These are phyloP conservation scores for Acanthochlamys bracteata DNA, from an alignment of 106 monocot genomes.

Conservation along the genomic window DNA sequence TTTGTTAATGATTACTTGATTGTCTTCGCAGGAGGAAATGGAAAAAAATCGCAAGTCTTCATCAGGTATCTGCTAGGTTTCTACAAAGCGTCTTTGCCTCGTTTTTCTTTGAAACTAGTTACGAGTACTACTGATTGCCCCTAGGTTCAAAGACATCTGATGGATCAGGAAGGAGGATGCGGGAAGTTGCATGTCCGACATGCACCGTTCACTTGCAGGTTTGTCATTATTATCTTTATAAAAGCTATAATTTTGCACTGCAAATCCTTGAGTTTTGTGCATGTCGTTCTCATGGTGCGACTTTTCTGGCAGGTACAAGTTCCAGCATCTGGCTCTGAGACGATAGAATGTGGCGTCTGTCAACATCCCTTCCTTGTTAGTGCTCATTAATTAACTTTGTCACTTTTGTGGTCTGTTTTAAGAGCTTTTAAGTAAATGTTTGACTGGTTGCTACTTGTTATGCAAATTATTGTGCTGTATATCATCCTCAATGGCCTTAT, in stretches of 20 bases:
- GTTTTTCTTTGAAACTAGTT: background rate
- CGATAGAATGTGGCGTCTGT: conserved; percentile 91
- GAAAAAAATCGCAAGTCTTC: conserved; percentile 67
- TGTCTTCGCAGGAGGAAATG: conserved; percentile 74
- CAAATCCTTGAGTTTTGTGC: too few relatives aligned
- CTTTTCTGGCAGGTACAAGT: conserved; percentile 56
- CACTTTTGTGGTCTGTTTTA: background rate
- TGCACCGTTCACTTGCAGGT: conserved; percentile 99
- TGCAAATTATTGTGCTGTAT: background rate
- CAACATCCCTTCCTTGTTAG: conserved; percentile 81
- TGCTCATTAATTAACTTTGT: conserved; percentile 32
- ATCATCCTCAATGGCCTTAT: too few relatives aligned
- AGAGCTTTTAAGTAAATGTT: background rate
- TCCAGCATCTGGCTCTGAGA: conserved; percentile 63
- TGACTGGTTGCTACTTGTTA: background rate
- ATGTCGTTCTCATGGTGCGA: too few relatives aligned
- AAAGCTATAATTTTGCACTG: too few relatives aligned
- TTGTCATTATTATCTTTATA: background rate
- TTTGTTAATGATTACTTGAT: background rate
- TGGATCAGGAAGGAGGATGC: conserved; percentile 54
- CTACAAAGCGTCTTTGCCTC: background rate
- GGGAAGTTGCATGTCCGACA: conserved; percentile 84
- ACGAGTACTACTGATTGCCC: background rate
- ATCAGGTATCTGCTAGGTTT: conserved; percentile 26
- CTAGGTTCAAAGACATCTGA: conserved; percentile 47